Evolutionary conservation across 345 rosid species (phyloP).

Genomic region (Cardamine occulta): DNA sequence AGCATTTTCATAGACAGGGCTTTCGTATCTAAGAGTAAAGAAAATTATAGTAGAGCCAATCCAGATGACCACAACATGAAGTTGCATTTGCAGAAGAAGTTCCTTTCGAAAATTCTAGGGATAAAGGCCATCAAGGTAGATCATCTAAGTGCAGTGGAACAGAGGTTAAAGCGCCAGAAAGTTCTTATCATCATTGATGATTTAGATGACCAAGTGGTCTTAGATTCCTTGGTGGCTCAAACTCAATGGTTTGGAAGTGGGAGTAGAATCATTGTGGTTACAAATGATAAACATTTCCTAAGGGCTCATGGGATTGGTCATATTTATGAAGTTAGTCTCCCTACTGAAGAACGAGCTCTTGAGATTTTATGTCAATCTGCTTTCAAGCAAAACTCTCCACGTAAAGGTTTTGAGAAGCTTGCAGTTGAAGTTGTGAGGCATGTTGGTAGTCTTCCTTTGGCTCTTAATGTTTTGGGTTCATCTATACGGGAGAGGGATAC

Average conservation of each 20-base stretch:
- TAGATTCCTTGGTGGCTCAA: background rate
- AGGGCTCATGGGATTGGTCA: background rate
- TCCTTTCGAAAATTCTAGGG: background rate
- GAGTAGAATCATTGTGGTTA: too few species aligned
- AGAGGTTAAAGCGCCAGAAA: background rate
- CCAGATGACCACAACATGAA: background rate
- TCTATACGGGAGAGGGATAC: background rate
- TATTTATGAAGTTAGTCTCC: background rate
- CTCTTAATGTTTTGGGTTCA: conserved; percentile 41
- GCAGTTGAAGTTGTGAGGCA: too few species aligned
- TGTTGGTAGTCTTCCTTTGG: conserved; percentile 28
- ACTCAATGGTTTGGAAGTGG: background rate
- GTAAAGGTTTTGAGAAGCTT: too few species aligned
- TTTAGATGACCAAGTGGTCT: conserved; percentile 46
- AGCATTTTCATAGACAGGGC: background rate
- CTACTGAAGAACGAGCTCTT: background rate
- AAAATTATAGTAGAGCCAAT: background rate
- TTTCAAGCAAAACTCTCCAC: too few species aligned
- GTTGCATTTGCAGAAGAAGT: background rate
- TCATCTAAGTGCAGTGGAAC: background rate
- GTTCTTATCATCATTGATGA: conserved; percentile 56
- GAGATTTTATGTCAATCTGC: too few species aligned
- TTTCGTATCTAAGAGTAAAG: background rate
- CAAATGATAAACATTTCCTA: background rate
- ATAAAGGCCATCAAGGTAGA: conserved; percentile 5